These are phyloP conservation scores for Apiospora rasikravindrae DNA, from an alignment of 2,329 filamentous ascomycete species.

Conservation along the genomic window DNA sequence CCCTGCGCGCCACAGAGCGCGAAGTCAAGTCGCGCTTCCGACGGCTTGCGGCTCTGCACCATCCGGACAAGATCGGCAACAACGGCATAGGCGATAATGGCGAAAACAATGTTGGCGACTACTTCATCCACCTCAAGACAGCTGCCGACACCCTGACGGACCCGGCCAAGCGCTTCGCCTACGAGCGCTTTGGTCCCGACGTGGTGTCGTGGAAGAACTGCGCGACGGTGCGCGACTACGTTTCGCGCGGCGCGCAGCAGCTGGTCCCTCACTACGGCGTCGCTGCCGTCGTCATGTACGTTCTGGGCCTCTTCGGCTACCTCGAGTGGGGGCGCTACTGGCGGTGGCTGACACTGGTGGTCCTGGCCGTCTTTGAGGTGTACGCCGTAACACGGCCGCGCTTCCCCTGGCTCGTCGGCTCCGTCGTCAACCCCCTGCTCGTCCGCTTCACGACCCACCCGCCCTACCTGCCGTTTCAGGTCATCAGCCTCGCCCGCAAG, in stretches of 20 bases:
- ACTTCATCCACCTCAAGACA: slow-evolving; percentile 83
- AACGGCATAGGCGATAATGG: slow-evolving; percentile 43
- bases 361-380: slow-evolving; percentile 62
- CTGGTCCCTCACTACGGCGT: slow-evolving; percentile 66
- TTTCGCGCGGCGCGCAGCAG: slow-evolving; percentile 65
- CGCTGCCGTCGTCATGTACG: slow-evolving; percentile 63
- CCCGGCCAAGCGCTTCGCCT: slow-evolving; percentile 79
- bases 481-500: slow-evolving; percentile 76
- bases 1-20: slow-evolving; percentile 71
- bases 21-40: slow-evolving; percentile 86
- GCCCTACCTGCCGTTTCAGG: slow-evolving; percentile 84
- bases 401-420: slow-evolving; percentile 51
- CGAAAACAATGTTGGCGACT: slow-evolving; percentile 32
- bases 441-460: slow-evolving; percentile 49
- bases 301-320: slow-evolving; percentile 69
- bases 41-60: slow-evolving; percentile 71
- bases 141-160: slow-evolving; percentile 84
- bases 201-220: slow-evolving; percentile 70
- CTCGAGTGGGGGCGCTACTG: slow-evolving; percentile 70
- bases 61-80: slow-evolving; percentile 80
- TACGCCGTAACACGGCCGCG: slow-evolving; percentile 60
- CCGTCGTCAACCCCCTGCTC: slow-evolving; percentile 51
- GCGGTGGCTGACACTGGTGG: slow-evolving; percentile 63
- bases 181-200: slow-evolving; percentile 84
- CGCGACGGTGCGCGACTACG: slow-evolving; percentile 73